These are phyloP conservation scores for Globisporangium camurandrum DNA, from an alignment of 352 stramenopile species.

Conservation along the genomic window DNA sequence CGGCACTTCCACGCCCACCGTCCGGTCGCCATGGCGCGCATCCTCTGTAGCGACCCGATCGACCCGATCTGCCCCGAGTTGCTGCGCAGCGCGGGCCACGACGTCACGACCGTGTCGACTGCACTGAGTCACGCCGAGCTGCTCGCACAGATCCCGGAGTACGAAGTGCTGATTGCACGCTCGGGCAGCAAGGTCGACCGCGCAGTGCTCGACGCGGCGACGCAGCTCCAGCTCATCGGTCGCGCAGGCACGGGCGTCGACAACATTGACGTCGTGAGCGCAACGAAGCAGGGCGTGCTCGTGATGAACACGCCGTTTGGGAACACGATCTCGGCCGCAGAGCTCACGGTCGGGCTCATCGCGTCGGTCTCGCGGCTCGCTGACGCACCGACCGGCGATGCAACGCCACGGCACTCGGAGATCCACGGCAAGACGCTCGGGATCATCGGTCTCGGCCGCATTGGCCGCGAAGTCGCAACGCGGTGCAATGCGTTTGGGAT, in stretches of 20 bases:
- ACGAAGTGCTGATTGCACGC: slow-evolving; percentile 87
- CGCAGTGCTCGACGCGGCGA: slow-evolving; percentile 52
- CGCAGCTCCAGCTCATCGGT: slow-evolving; percentile 75
- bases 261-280: slow-evolving; percentile 91
- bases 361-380: slow-evolving; percentile 51
- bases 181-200: slow-evolving; percentile 76
- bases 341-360: slow-evolving; percentile 91
- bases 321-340: slow-evolving; percentile 93
- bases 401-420: slow-evolving; percentile 39
- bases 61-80: slow-evolving; percentile 74
- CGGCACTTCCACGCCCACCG: slow-evolving; percentile 32
- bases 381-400: neutral
- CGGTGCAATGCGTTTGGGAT: slow-evolving; percentile 92
- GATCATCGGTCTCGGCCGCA: slow-evolving; percentile 92
- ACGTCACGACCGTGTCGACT: slow-evolving; percentile 53
- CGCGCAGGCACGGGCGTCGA: slow-evolving; percentile 88
- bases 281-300: slow-evolving; percentile 89
- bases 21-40: slow-evolving; percentile 54
- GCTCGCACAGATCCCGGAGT: slow-evolving; percentile 62
- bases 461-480: slow-evolving; percentile 90
- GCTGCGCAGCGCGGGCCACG: slow-evolving; percentile 71
- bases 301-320: slow-evolving; percentile 96
- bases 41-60: slow-evolving; percentile 87
- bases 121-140: slow-evolving; percentile 56
- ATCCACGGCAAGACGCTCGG: slow-evolving; percentile 91